phyloP scores from a whole-genome alignment of 306 rosid species.

The Sphenostylis stenocarpa region DNA sequence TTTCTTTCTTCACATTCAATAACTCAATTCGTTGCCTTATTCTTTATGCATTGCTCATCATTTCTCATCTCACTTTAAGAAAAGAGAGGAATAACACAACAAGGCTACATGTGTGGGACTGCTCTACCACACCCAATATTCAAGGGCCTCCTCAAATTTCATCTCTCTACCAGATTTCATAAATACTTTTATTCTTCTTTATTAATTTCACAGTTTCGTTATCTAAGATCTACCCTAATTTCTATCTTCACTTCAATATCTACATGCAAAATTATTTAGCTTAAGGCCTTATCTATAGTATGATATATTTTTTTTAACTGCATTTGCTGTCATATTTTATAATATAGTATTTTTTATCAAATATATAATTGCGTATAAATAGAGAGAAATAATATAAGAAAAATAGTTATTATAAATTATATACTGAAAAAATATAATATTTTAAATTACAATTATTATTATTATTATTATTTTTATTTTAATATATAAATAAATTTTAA shows the following conservation, averaged over 20 bases:
- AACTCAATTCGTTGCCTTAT: conserved; percentile 13
- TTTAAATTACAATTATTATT: too few species aligned
- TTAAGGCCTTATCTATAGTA: neutral
- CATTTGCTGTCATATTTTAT: too few species aligned
- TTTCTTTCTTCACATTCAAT: conserved; percentile 16
- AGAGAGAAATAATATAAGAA: too few species aligned
- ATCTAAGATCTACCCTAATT: neutral
- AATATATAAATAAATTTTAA: too few species aligned
- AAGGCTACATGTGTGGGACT: neutral
- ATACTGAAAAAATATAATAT: too few species aligned
- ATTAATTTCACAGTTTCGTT: neutral
- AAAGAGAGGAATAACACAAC: neutral
- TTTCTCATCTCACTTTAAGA: neutral
- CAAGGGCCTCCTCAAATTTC: neutral
- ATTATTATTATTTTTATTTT: too few species aligned
- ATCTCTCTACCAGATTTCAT: neutral
- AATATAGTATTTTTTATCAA: too few species aligned
- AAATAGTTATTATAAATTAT: too few species aligned
- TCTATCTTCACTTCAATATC: neutral
- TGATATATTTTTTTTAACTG: too few species aligned
- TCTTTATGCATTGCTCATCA: neutral
- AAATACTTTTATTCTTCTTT: neutral
- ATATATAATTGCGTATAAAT: too few species aligned
- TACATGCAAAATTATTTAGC: neutral
- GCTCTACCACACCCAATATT: neutral